Conservation (phyloP, 371 early-diverging fungal genomes). For the Rhizopus delemar region DNA sequence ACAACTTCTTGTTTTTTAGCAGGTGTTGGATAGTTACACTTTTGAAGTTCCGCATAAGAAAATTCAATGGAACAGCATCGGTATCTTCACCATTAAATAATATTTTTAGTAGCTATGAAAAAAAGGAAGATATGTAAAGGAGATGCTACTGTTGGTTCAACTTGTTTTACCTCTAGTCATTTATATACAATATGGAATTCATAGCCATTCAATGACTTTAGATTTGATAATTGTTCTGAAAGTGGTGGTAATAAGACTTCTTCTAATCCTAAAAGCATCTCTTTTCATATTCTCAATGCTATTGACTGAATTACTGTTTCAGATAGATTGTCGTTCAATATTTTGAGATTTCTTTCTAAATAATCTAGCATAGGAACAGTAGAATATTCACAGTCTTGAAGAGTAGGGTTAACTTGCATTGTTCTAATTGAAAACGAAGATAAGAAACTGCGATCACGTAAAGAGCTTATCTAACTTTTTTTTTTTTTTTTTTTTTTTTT, state of each 20-base stretch:
- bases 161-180: too few relatives aligned
- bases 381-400: slow-evolving; percentile 76
- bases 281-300: slow-evolving; percentile 83
- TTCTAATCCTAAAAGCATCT: slow-evolving; percentile 74
- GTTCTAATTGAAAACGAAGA: slow-evolving; percentile 36
- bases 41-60: too few relatives aligned
- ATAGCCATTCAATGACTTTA: slow-evolving; percentile 65
- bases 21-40: too few relatives aligned
- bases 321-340: slow-evolving; percentile 74
- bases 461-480: slow-evolving; percentile 40
- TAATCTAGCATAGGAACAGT: slow-evolving; percentile 80
- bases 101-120: too few relatives aligned
- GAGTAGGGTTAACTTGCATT: slow-evolving; percentile 45
- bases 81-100: too few relatives aligned
- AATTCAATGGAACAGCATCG: too few relatives aligned
- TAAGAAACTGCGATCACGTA: slow-evolving; percentile 48
- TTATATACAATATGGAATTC: slow-evolving; percentile 76
- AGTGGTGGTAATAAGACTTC: slow-evolving; percentile 79
- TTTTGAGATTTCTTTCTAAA: slow-evolving; percentile 81
- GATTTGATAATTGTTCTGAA: slow-evolving; percentile 60
- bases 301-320: slow-evolving; percentile 78
- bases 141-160: too few relatives aligned
- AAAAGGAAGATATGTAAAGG: too few relatives aligned
- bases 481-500: too few relatives aligned
- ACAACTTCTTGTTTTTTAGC: too few relatives aligned